phyloP scores from a whole-genome alignment of 352 stramenopile genomes.

The Phytopythium delawarense region DNA sequence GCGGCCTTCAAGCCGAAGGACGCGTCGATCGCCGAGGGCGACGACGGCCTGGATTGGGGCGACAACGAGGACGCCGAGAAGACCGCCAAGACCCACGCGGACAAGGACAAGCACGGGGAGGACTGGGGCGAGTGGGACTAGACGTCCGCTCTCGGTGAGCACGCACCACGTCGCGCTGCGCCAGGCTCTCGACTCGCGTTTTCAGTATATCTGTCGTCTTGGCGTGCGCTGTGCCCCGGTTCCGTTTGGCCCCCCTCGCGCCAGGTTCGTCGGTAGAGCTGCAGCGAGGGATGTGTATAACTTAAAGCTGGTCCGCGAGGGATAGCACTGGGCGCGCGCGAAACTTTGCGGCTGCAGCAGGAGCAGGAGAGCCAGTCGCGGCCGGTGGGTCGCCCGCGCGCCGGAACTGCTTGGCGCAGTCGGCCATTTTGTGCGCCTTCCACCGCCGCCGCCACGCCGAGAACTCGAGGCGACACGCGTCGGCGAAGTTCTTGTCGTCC shows the following conservation, averaged over 20 bases:
- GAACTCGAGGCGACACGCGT: conserved; percentile 46
- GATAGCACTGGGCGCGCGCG: conserved; percentile 14
- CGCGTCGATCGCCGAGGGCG: conserved; percentile 25
- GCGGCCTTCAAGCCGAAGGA: conserved; percentile 15
- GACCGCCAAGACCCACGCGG: conserved; percentile 17
- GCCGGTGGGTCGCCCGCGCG: conserved; percentile 8
- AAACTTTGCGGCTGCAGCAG: not conserved
- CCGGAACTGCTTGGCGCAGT: conserved; percentile 35
- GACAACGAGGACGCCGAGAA: conserved; percentile 44
- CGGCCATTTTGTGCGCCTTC: conserved; percentile 41
- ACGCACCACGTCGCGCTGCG: not conserved
- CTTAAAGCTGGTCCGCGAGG: conserved; percentile 22
- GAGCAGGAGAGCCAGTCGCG: not conserved
- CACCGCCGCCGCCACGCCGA: conserved; percentile 37
- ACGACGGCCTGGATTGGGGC: conserved; percentile 60
- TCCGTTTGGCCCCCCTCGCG: not conserved
- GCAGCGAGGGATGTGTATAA: conserved; percentile 1
- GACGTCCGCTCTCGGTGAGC: not conserved
- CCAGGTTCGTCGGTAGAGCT: not conserved
- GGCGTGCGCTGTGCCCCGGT: not conserved
- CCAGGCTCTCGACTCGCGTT: not conserved
- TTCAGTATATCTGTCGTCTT: conserved; percentile 3
- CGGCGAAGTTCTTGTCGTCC: conserved; percentile 39
- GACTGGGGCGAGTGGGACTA: conserved; percentile 75
- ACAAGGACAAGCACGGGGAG: conserved; percentile 39